These are phyloP conservation scores for Penicillium rolfsii DNA, from an alignment of 2,329 filamentous ascomycete species.

Conservation along the genomic window DNA sequence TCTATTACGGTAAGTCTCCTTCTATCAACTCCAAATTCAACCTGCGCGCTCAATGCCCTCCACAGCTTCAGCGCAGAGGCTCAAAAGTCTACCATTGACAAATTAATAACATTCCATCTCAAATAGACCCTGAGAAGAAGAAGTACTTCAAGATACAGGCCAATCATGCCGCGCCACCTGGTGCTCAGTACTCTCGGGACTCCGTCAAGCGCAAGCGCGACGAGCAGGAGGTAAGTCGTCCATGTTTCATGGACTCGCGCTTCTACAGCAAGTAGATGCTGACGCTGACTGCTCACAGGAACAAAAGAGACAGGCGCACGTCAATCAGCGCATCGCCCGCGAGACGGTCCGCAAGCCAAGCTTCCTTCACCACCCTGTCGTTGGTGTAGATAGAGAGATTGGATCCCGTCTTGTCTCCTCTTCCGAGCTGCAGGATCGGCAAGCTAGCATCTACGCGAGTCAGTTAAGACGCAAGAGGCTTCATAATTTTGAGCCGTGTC, in stretches of 20 bases:
- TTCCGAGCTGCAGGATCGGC: conserved; percentile 30
- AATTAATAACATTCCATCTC: neutral
- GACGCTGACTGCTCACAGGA: conserved; percentile 27
- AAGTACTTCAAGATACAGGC: conserved; percentile 71
- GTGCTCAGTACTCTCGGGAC: conserved; percentile 60
- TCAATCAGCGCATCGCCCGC: conserved; percentile 32
- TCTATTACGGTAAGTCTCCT: conserved; percentile 37
- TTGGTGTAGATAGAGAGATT: conserved; percentile 36
- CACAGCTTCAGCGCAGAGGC: neutral
- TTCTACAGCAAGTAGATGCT: conserved; percentile 13
- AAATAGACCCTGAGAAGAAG: conserved; percentile 55
- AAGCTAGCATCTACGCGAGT: conserved; percentile 38
- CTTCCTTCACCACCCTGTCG: conserved; percentile 36
- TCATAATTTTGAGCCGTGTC: conserved; percentile 37
- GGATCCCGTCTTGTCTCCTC: conserved; percentile 26
- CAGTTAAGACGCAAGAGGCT: conserved; percentile 37
- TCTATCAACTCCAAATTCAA: neutral
- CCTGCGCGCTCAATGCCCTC: too few species aligned
- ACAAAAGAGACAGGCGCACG: conserved; percentile 30
- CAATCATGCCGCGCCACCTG: conserved; percentile 54
- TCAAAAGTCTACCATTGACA: neutral
- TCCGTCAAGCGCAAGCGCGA: conserved; percentile 61
- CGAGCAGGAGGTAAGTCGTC: conserved; percentile 44
- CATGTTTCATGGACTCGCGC: neutral
- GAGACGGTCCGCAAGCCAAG: conserved; percentile 41